Evolutionary conservation across 345 rosid genomes (phyloP), one percentile per base, ranked within the genome.

Genomic region (Brassica rapa): DNA sequence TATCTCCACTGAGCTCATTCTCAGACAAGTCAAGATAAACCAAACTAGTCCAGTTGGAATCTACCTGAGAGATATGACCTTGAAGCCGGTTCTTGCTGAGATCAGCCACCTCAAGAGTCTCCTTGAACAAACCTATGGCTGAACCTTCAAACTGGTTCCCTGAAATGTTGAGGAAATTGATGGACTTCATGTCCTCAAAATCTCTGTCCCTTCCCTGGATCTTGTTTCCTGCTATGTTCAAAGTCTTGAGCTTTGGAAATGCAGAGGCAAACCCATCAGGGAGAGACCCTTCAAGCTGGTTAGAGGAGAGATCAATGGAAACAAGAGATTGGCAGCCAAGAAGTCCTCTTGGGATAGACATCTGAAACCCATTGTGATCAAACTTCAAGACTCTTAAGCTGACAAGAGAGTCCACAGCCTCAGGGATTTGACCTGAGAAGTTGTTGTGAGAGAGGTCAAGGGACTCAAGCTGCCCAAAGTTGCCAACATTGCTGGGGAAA

Each of bases 31-130:
- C 98, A 55, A 92, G 83, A 84, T 85, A 73, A 82, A 87, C 80
- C 88, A 92, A 85, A 78, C 33, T 71, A 79, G 88, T 86, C 90
- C 91, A 81, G 81, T 85, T 88, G 82, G 85, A 84, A 51, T 82
- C 90, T 90, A 89, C 96, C 89, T 88, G 93, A 84, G 96, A 87
- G 78, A 90, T 81, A 80, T 92, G 88, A 62, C 92, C 98, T 77
- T 85, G 88, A 83, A 92, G 87, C 85, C 77, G 85, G 88, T 94
- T 94, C 82, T 72, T 89, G 86, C 97, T 89, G 16, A 94, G 75
- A 79, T 94, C 98, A 80, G 85, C 78, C 72, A 88, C 87, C 80
- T 82, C 83, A 24, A 92, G 70, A 62, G 19, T 67, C 84, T 80
- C 85, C 71, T 71, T 81, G 82, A 94, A 82, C 75, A 89, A 37